A percentile compares a stretch with the other conserved stretches of the same genome.
Conservation (phyloP, 148 eudicot genomes). For the Rhododendron henanense region DNA sequence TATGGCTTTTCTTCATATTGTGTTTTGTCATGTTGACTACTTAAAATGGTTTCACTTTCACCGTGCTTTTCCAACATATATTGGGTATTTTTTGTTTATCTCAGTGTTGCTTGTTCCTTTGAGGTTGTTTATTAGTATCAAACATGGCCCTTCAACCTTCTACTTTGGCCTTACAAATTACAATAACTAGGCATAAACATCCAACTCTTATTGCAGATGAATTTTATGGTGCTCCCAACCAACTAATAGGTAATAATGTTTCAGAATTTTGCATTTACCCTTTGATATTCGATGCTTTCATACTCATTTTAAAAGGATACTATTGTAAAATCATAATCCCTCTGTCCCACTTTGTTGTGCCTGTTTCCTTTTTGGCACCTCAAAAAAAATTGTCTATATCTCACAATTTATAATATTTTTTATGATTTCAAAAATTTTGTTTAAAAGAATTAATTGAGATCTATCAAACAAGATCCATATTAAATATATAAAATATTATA, state of each 20-base stretch:
- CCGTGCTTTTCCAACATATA: neutral
- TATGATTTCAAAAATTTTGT: too few relatives aligned
- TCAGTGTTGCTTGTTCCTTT: neutral
- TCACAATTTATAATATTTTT: too few relatives aligned
- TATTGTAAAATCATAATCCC: neutral
- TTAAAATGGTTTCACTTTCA: neutral
- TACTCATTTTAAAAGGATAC: neutral
- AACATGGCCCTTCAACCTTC: neutral
- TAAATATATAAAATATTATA: too few relatives aligned
- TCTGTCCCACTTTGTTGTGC: too few relatives aligned
- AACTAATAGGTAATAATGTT: neutral
- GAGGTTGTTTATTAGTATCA: neutral
- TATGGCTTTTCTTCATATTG: neutral
- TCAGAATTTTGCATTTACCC: neutral
- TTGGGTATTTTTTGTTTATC: neutral
- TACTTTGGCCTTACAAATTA: neutral
- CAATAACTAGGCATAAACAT: neutral
- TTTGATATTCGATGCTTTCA: neutral
- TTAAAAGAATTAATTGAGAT: too few relatives aligned
- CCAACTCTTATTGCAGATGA: neutral
- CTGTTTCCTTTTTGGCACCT: too few relatives aligned
- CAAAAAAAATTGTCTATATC: too few relatives aligned
- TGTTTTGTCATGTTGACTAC: neutral
- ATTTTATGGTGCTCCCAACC: neutral
- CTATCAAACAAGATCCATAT: too few relatives aligned